phyloP scores from a whole-genome alignment of 768 basidiomycete genomes.

The Suillus subluteus region DNA sequence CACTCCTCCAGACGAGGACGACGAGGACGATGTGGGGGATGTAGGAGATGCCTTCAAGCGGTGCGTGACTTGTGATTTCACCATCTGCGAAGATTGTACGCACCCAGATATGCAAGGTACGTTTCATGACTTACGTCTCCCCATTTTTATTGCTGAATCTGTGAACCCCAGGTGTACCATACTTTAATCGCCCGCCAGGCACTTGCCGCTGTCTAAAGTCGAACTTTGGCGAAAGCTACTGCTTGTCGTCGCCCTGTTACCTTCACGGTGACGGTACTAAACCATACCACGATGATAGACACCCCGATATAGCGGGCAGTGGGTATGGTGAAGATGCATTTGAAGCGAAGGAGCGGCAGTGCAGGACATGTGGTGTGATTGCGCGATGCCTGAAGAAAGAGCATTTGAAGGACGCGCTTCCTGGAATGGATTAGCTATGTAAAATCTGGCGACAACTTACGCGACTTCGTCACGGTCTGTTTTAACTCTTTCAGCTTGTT shows the following conservation, averaged over 20 bases:
- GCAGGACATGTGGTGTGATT: slow-evolving; percentile 23
- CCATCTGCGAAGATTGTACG: not conserved
- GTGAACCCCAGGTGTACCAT: not conserved
- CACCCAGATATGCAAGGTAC: not conserved
- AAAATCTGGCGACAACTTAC: not conserved
- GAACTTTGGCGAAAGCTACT: slow-evolving; percentile 3
- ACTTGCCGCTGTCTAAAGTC: not conserved
- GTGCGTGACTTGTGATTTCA: not conserved
- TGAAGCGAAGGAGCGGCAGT: slow-evolving; percentile 17
- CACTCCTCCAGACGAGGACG: slow-evolving; percentile 6
- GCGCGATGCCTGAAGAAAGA: slow-evolving; percentile 26
- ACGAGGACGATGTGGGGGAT: not conserved
- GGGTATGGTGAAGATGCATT: slow-evolving; percentile 16
- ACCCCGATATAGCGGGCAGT: not conserved
- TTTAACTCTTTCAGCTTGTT: not conserved
- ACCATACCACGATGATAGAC: not conserved
- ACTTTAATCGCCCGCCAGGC: slow-evolving; percentile 1
- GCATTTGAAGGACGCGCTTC: slow-evolving; percentile 24
- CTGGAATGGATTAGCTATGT: slow-evolving; percentile 13
- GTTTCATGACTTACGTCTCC: not conserved
- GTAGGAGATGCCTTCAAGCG: slow-evolving; percentile 1
- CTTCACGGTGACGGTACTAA: not conserved
- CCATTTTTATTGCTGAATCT: not conserved
- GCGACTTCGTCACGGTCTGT: not conserved
- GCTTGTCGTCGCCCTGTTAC: not conserved